Evolutionary conservation across 2,329 filamentous ascomycete genomes (phyloP).

Genomic region (Talaromyces sp.): DNA sequence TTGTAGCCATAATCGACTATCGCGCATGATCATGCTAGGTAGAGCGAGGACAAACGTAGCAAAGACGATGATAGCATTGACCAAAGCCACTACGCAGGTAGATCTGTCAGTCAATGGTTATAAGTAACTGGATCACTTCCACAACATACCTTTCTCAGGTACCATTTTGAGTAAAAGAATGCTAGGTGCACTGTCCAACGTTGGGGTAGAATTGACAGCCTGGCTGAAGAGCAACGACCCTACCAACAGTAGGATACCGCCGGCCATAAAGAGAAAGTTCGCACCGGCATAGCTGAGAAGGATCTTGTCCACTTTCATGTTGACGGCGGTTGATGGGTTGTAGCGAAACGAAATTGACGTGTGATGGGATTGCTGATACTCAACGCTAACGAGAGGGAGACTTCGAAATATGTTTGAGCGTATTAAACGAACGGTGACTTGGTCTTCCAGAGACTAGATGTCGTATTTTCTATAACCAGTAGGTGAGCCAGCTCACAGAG

Average conservation of each 20-base stretch:
- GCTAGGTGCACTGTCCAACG: constrained; percentile 50
- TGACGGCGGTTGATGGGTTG: background rate
- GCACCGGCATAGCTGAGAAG: constrained; percentile 52
- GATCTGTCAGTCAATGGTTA: background rate
- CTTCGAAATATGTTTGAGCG: background rate
- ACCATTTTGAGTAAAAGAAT: constrained; percentile 54
- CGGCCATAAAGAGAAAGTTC: constrained; percentile 54
- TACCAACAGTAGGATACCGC: constrained; percentile 53
- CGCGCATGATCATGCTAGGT: constrained; percentile 67
- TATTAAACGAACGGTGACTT: background rate
- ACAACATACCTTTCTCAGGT: constrained; percentile 50
- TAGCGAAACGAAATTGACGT: background rate
- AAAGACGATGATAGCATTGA: constrained; percentile 71
- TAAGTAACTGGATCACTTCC: background rate
- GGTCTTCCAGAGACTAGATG: constrained; percentile 1
- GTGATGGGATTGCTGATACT: background rate
- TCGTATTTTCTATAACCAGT: background rate
- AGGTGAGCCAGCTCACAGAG: background rate
- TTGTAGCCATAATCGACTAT: constrained; percentile 68
- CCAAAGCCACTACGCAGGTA: constrained; percentile 59
- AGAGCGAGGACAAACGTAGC: constrained; percentile 67
- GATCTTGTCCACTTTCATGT: constrained; percentile 52
- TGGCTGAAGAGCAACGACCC: constrained; percentile 54
- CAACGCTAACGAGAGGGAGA: background rate
- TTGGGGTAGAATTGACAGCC: constrained; percentile 43